Evolutionary conservation across 2,329 filamentous ascomycete species (phyloP).

Genomic region (Talaromyces sp.): DNA sequence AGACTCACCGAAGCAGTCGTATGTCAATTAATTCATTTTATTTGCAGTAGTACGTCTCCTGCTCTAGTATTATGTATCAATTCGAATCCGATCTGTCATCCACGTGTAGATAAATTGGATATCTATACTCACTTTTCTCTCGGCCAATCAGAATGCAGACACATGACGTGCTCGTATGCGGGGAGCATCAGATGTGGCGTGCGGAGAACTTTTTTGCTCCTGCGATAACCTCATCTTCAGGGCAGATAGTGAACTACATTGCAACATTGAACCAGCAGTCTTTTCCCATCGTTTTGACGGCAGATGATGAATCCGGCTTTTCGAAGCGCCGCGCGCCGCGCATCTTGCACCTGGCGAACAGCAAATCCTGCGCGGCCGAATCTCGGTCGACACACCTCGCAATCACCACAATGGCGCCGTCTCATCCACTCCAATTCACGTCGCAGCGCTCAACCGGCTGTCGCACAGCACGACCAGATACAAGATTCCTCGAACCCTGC

Average conservation of each 20-base stretch:
- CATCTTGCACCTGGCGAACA: slow-evolving; percentile 9
- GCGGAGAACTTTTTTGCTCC: not conserved
- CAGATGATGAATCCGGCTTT: slow-evolving; percentile 14
- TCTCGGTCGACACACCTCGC: not conserved
- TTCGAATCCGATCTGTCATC: not conserved
- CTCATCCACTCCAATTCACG: slow-evolving; percentile 13
- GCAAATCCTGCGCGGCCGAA: slow-evolving; percentile 10
- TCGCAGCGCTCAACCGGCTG: slow-evolving; percentile 15
- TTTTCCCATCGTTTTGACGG: not conserved
- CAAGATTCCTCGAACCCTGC: slow-evolving; percentile 60
- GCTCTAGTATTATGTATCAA: not conserved
- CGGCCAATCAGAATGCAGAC: slow-evolving; percentile 3
- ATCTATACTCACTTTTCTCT: not conserved
- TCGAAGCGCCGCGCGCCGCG: slow-evolving; percentile 14
- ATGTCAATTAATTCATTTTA: too few relatives aligned
- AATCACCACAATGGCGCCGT: slow-evolving; percentile 6
- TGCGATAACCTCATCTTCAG: not conserved
- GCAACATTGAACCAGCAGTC: not conserved
- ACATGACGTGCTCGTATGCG: slow-evolving; percentile 30
- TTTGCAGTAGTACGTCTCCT: too few relatives aligned
- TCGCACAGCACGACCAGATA: slow-evolving; percentile 15
- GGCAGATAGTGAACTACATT: not conserved
- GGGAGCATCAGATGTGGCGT: slow-evolving; percentile 17
- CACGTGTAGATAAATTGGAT: not conserved
- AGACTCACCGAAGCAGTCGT: too few relatives aligned